Conservation (phyloP, 805 yeast genomes). For the Tetrapisispora namnaoensis region DNA sequence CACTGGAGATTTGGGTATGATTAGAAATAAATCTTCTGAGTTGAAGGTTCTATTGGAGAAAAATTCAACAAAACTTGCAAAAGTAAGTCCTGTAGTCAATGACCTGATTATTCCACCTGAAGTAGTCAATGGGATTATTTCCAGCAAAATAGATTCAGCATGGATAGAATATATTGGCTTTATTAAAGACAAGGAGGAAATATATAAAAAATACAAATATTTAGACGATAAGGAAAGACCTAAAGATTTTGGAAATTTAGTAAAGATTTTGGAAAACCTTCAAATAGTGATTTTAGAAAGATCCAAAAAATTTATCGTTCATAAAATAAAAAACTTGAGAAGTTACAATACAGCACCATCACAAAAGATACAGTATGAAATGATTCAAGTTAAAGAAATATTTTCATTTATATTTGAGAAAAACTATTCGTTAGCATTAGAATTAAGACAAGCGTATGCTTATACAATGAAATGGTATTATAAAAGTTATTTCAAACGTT, state of each 20-base stretch:
- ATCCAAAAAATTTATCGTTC: constrained; percentile 57
- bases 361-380: constrained; percentile 59
- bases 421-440: constrained; percentile 55
- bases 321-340: constrained; percentile 58
- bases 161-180: constrained; percentile 63
- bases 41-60: constrained; percentile 39
- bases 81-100: constrained; percentile 64
- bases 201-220: constrained; percentile 35
- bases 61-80: constrained; percentile 39
- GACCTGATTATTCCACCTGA: constrained; percentile 71
- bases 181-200: constrained; percentile 46
- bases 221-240: constrained; percentile 10
- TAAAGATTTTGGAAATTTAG: constrained; percentile 18
- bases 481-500: constrained; percentile 63
- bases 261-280: constrained; percentile 36
- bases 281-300: constrained; percentile 62
- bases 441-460: constrained; percentile 68
- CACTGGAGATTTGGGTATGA: constrained; percentile 50
- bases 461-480: constrained; percentile 95
- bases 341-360: constrained; percentile 52
- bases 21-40: constrained; percentile 44
- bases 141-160: constrained; percentile 43
- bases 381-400: constrained; percentile 54
- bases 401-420: constrained; percentile 46
- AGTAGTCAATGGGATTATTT: constrained; percentile 46